Evolutionary conservation across 805 yeast species (phyloP), one percentile per base, ranked within the genome.

Genomic region (Starmerella vaccinii): DNA sequence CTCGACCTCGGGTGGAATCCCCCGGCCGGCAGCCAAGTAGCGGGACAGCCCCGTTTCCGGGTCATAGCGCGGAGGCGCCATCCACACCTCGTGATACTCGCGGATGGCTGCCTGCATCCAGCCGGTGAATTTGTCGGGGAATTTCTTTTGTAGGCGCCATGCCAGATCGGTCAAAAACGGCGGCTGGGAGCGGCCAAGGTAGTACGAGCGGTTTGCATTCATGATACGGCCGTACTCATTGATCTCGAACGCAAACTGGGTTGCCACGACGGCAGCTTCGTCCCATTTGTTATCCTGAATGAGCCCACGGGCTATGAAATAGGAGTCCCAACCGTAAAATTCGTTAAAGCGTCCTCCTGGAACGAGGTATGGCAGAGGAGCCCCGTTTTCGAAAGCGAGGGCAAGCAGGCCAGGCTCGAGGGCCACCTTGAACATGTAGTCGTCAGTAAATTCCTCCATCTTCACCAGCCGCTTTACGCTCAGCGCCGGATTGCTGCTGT

Each of bases 311-410:
- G 92, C 77, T 63, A 82, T 88, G 82, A 92, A 84, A 63, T 92
- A 90, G 2, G 96, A 87, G 65, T 90, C 98, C 98, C 98, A 90
- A 15, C 97, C 98, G 62, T 92, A 90, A 52, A 88, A 75, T 68
- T 90, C 98, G 68, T 92, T 92, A 68, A 90, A 90, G 56, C 98
- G 73, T 21, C 98, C 97, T 16, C 98, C 98, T 1, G 98, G 98
- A 22, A 90, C 97, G 16, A 86, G 84, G 65, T 90, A 90, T 0
- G 95, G 95, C 61, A 76, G 80, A 19, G 88, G 86, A 16, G 62
- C 63, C 37, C 76, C 76, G 50, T 74, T 67, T 72, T 84, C 76
- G 42, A 54, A 57, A 1, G 90, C 95, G 35, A 90, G 71, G 0
- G 95, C 84, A 53, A 90, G 72, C 48, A 90, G 71, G 0, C 98